Base-by-base conservation (phyloP, 1,284 basidiomycete species). In the Trichosporon asahii region DNA sequence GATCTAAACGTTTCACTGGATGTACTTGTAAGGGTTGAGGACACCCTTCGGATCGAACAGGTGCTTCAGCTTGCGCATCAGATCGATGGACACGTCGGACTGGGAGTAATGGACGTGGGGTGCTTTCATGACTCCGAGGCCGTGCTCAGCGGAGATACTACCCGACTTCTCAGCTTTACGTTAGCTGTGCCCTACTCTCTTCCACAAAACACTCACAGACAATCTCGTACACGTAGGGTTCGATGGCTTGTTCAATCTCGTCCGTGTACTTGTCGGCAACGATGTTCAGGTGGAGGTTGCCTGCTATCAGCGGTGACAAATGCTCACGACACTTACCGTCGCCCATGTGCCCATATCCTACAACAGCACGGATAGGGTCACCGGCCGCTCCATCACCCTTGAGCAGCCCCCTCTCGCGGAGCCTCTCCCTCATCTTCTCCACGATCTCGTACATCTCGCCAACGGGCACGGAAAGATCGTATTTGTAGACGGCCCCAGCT, bases 141-240 rank as follows among this genome's bases (percentile, higher is more conserved):
- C 96, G 82, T 99, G 96, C 80, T 99, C 96, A 1, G 97, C 97
- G 8, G 94, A 97, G 75, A 99, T 90, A 0, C 95, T 98, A 1
- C 97, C 97, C 64, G 89, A 88, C 79, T 91, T 73, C 23, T 77
- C 79, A 66, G 82, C 80, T 83, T 66, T 15, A 12, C 14, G 37
- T 68, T 23, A 68, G 25, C 21, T 53, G 11, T 14, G n/a, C 8
- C 23, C 49, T 27, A 15, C 21, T 8, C 21, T 3, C 35, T 29
- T 15, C 0, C 9, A 8, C 7, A 35, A 8, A 35, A 8, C 23
- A 82, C 82, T 75, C 67, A 82, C 84, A 76, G 71, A 95, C 92
- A 70, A 97, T 88, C 83, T 99, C 95, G 82, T 96, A 99, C 40
- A 99, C 88, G 82, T 93, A 98, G 7, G 96, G 96, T 80, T 99